A percentile compares a stretch with the other conserved stretches of the same genome.
Conservation (phyloP, 345 rosid species). For the Schrenkiella parvula region DNA sequence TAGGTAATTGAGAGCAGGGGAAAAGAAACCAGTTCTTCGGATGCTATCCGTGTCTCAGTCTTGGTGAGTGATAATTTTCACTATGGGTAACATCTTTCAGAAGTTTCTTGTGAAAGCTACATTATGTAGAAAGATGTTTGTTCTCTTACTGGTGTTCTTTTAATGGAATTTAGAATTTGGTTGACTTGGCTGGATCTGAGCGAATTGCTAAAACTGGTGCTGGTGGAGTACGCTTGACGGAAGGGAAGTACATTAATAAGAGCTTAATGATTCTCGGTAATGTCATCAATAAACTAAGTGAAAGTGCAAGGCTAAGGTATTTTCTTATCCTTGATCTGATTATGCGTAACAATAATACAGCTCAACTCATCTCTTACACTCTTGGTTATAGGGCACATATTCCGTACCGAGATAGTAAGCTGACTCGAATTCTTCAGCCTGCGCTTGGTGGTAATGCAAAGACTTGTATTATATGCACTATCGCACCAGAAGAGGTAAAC, state of each 20-base stretch:
- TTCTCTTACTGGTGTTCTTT: not conserved
- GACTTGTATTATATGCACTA: constrained; percentile 92
- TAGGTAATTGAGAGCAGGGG: constrained; percentile 94
- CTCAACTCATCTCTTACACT: constrained; percentile 15
- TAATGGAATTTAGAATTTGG: constrained; percentile 63
- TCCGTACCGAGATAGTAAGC: constrained; percentile 97
- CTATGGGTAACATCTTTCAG: not conserved
- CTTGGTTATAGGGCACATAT: constrained; percentile 68
- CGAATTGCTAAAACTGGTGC: constrained; percentile 93
- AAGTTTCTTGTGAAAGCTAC: constrained; percentile 3
- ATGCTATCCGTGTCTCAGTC: constrained; percentile 83
- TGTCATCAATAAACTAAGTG: constrained; percentile 91
- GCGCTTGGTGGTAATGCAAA: constrained; percentile 98
- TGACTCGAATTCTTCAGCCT: constrained; percentile 97
- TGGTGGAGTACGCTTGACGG: constrained; percentile 85
- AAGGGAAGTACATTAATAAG: constrained; percentile 93
- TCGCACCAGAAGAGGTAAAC: constrained; percentile 96
- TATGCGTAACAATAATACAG: not conserved
- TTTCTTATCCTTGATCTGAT: not conserved
- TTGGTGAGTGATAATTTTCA: constrained; percentile 49
- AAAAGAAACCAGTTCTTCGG: constrained; percentile 45
- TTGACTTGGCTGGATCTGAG: constrained; percentile 95
- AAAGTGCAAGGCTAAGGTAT: constrained; percentile 74
- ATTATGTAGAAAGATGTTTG: not conserved
- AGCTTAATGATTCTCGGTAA: constrained; percentile 96